Percentiles rank a stretch among this genome's conserved stretches.
Conservation (phyloP, 768 basidiomycete genomes). For the Boletus barrowsii region DNA sequence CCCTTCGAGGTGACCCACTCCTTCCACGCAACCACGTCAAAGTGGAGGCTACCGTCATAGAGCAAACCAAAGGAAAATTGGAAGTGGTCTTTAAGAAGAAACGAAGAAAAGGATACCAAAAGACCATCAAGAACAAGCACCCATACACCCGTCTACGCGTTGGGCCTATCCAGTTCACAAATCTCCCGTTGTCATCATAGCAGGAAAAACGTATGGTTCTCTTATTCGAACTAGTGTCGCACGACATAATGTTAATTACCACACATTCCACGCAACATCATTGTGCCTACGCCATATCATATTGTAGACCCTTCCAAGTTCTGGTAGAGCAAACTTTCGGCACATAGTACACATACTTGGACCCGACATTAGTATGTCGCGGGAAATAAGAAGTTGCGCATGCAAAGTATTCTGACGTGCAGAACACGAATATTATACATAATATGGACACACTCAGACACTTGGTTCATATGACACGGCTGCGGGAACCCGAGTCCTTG, state of each 20-base stretch:
- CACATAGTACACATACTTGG: too few relatives aligned
- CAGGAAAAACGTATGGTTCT: neutral
- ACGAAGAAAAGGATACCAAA: constrained; percentile 95
- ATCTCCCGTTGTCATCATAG: constrained; percentile 30
- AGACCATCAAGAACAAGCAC: constrained; percentile 91
- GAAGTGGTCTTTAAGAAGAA: constrained; percentile 95
- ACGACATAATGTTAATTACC: constrained; percentile 4
- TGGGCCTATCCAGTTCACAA: constrained; percentile 64
- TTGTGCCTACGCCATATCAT: neutral
- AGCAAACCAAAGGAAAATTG: constrained; percentile 95
- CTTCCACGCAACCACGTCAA: constrained; percentile 65
- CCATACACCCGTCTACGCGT: constrained; percentile 94
- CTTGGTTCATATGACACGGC: too few relatives aligned
- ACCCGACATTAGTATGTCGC: too few relatives aligned
- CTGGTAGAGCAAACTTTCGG: too few relatives aligned
- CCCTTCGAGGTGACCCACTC: constrained; percentile 74
- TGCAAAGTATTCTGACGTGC: too few relatives aligned
- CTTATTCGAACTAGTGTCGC: neutral
- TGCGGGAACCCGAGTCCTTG: too few relatives aligned
- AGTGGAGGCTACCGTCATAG: constrained; percentile 88
- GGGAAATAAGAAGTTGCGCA: too few relatives aligned
- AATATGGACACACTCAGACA: too few relatives aligned
- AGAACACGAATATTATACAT: too few relatives aligned
- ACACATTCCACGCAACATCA: neutral
- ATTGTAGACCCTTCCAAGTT: neutral